Conservation (phyloP, 2,329 filamentous ascomycete genomes). For the Aureobasidium pullulans region DNA sequence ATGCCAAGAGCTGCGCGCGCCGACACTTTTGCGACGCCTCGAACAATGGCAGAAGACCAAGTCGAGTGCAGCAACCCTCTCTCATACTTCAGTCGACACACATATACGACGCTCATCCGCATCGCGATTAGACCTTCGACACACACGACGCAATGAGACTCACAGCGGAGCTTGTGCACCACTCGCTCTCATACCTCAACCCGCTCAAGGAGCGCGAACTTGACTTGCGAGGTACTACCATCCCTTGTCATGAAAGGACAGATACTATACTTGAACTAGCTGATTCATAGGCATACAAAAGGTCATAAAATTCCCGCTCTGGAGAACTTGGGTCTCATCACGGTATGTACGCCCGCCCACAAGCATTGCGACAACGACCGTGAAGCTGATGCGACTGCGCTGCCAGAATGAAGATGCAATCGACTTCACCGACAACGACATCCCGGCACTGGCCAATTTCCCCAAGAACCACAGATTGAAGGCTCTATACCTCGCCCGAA, state of each 20-base stretch:
- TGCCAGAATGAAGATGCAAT: slow-evolving; percentile 84
- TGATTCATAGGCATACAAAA: slow-evolving; percentile 43
- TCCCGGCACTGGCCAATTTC: slow-evolving; percentile 82
- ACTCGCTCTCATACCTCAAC: slow-evolving; percentile 96
- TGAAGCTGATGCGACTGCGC: slow-evolving; percentile 2
- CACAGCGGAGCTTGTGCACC: slow-evolving; percentile 88
- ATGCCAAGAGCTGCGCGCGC: neutral
- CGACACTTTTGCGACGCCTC: neutral
- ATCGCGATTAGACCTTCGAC: neutral
- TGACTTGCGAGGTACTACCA: slow-evolving; percentile 89
- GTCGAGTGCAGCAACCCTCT: too few species aligned
- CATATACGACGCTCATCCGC: neutral
- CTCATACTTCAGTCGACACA: too few species aligned
- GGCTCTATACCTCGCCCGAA: slow-evolving; percentile 81
- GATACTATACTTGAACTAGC: slow-evolving; percentile 74
- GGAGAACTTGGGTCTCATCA: slow-evolving; percentile 93
- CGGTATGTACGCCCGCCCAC: slow-evolving; percentile 50
- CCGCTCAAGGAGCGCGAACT: slow-evolving; percentile 97
- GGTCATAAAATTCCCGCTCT: slow-evolving; percentile 96
- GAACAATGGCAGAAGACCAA: neutral
- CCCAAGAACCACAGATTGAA: slow-evolving; percentile 81
- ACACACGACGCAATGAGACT: slow-evolving; percentile 64
- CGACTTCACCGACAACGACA: slow-evolving; percentile 98
- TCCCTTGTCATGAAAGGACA: slow-evolving; percentile 64
- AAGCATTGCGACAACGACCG: neutral